Evolutionary conservation across 2,329 filamentous ascomycete species (phyloP).

Genomic region (Amauroascus verrucosus): DNA sequence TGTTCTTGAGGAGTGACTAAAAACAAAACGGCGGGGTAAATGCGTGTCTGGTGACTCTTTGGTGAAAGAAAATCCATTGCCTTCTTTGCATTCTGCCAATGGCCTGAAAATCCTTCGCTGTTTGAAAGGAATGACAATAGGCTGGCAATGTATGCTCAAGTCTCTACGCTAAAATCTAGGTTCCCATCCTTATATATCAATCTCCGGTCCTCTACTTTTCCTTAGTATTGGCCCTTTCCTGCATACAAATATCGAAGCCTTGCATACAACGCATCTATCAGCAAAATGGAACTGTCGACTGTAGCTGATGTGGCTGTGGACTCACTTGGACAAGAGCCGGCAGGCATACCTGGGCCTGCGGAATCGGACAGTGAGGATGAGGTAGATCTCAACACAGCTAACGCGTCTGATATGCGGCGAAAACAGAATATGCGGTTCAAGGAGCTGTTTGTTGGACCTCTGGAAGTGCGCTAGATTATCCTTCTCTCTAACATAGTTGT

Average conservation of each 20-base stretch:
- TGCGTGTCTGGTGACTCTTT: not conserved
- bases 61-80: not conserved
- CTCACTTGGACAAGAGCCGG: not conserved
- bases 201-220: not conserved
- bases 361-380: constrained; percentile 26
- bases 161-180: not conserved
- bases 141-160: not conserved
- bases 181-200: not conserved
- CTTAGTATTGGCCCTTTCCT: not conserved
- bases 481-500: constrained; percentile 7
- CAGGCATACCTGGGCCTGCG: constrained; percentile 5
- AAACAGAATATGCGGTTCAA: constrained; percentile 45
- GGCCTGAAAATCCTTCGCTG: not conserved
- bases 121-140: too few species aligned
- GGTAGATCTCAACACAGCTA: constrained; percentile 6
- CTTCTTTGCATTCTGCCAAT: not conserved
- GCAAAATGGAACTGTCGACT: not conserved
- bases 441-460: constrained; percentile 29
- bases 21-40: not conserved
- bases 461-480: not conserved
- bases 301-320: not conserved
- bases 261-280: not conserved
- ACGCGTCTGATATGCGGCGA: constrained; percentile 39
- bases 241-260: not conserved
- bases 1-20: not conserved